Conservation (phyloP, 2,329 filamentous ascomycete species). For the Neonectria sp. region DNA sequence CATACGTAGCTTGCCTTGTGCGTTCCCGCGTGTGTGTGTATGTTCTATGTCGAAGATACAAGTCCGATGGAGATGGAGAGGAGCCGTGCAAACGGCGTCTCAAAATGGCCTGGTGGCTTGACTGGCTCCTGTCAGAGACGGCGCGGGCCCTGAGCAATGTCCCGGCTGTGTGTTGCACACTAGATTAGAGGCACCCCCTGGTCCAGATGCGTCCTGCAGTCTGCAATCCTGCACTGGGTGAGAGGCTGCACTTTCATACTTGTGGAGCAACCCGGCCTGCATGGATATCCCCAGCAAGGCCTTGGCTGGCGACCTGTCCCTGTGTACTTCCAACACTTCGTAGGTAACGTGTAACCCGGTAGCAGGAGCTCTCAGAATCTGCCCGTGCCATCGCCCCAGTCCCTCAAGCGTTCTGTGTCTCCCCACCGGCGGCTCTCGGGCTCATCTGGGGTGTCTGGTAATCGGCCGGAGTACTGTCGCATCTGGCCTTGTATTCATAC, state of each 20-base stretch:
- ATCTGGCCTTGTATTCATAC: constrained; percentile 42
- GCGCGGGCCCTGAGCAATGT: constrained; percentile 1
- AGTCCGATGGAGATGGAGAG: constrained; percentile 25
- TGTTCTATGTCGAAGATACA: constrained; percentile 41
- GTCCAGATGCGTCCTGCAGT: constrained; percentile 10
- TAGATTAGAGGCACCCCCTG: constrained; percentile 11
- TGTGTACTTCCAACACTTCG: too few relatives aligned
- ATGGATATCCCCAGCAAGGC: constrained; percentile 6
- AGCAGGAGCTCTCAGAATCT: background rate
- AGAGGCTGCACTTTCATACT: background rate
- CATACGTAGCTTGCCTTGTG: constrained; percentile 39
- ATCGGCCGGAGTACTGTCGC: constrained; percentile 40
- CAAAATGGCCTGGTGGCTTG: constrained; percentile 29
- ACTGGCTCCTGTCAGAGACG: constrained; percentile 28
- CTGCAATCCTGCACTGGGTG: background rate
- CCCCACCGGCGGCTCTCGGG: constrained; percentile 36
- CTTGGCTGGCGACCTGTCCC: background rate
- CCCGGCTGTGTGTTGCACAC: constrained; percentile 2
- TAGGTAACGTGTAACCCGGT: constrained; percentile 2
- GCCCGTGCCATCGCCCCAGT: constrained; percentile 28
- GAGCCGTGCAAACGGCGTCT: constrained; percentile 37
- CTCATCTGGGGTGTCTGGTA: constrained; percentile 42
- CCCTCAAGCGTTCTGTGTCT: constrained; percentile 33
- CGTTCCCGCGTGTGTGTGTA: constrained; percentile 42
- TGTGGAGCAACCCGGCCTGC: background rate